A percentile compares a stretch with the other conserved stretches of the same genome.
phyloP scores from a whole-genome alignment of 768 basidiomycete genomes.

The Leccinum sublutescens region DNA sequence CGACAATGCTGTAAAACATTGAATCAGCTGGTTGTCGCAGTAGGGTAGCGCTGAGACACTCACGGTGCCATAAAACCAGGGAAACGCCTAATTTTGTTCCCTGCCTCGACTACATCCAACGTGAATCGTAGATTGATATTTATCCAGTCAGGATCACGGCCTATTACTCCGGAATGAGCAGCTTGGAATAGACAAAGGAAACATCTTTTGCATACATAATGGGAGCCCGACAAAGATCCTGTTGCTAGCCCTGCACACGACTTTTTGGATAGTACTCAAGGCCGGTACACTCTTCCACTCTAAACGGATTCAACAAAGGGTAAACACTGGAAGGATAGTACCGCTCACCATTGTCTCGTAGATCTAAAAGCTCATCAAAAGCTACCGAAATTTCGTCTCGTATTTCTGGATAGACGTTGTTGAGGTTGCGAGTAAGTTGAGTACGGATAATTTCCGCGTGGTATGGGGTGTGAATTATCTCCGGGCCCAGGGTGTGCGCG shows the following conservation, averaged over 20 bases:
- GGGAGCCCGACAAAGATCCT: conserved; percentile 50
- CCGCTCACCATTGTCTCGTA: conserved; percentile 14
- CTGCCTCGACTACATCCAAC: not conserved
- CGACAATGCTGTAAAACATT: not conserved
- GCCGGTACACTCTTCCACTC: conserved; percentile 40
- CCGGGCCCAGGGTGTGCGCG: conserved; percentile 39
- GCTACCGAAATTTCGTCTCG: conserved; percentile 36
- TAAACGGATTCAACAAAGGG: conserved; percentile 11
- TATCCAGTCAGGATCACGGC: not conserved
- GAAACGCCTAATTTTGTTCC: conserved; percentile 15
- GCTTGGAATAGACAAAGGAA: not conserved
- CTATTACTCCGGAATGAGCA: not conserved
- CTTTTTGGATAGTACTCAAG: conserved; percentile 22
- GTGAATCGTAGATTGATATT: not conserved
- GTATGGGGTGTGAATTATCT: conserved; percentile 31
- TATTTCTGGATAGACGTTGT: conserved; percentile 29
- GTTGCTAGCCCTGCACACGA: conserved; percentile 30
- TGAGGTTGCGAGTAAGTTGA: conserved; percentile 42
- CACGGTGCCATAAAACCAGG: conserved; percentile 37
- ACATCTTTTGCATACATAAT: not conserved
- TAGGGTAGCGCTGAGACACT: not conserved
- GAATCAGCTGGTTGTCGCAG: too few species aligned
- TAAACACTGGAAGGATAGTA: not conserved
- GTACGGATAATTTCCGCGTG: conserved; percentile 31
- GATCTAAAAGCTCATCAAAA: conserved; percentile 38